phyloP scores from a whole-genome alignment of 1,284 basidiomycete genomes.

The Mycena citricolor region DNA sequence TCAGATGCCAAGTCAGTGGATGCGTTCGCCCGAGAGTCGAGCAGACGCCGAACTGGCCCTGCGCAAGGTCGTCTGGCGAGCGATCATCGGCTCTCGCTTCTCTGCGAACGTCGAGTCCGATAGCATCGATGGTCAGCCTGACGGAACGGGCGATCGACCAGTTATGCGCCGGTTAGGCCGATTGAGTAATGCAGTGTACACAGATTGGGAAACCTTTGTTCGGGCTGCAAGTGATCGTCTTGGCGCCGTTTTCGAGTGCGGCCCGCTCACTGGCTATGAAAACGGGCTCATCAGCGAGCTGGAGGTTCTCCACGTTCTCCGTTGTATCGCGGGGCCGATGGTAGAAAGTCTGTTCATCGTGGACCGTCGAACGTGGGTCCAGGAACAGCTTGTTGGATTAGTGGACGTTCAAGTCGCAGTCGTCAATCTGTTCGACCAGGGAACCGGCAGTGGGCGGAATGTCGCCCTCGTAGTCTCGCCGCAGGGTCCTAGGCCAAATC shows the following conservation, averaged over 20 bases:
- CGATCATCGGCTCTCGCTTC: conserved; percentile 39
- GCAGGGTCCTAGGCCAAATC: too few species aligned
- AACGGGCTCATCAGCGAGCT: conserved; percentile 35
- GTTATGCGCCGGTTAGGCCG: conserved; percentile 47
- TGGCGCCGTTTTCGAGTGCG: conserved; percentile 37
- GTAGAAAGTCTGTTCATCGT: conserved; percentile 49
- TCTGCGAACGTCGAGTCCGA: conserved; percentile 2
- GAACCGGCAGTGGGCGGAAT: conserved; percentile 63
- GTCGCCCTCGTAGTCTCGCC: conserved; percentile 51
- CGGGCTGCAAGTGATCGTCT: conserved; percentile 32
- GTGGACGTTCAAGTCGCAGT: conserved; percentile 38
- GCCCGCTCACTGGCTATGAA: conserved; percentile 5
- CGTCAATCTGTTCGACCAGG: conserved; percentile 68
- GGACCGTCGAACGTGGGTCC: conserved; percentile 49
- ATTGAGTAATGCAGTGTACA: conserved; percentile 45
- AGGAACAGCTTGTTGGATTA: conserved; percentile 32
- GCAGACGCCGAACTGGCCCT: conserved; percentile 50
- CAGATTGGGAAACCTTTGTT: conserved; percentile 47
- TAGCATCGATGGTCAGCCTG: conserved; percentile 6
- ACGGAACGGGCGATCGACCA: conserved; percentile 36
- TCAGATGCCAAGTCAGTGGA: conserved; percentile 43
- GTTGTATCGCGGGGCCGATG: conserved; percentile 51
- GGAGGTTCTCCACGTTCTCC: conserved; percentile 45
- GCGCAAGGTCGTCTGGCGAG: conserved; percentile 66
- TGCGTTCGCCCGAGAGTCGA: conserved; percentile 37